These are phyloP conservation scores for Citrus glauca DNA, from an alignment of 345 rosid species.

Conservation along the genomic window DNA sequence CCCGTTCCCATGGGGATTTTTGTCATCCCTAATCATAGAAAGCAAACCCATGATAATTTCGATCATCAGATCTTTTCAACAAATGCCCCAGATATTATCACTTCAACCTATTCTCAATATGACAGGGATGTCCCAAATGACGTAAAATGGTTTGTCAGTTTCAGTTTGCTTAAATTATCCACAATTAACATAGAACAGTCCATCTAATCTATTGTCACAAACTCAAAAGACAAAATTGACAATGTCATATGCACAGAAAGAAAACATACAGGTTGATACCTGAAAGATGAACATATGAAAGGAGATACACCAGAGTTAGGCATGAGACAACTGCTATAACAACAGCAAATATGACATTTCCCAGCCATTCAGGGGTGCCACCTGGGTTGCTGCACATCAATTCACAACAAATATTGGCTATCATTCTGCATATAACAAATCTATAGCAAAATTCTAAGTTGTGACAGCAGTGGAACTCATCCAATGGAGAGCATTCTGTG, in stretches of 20 bases:
- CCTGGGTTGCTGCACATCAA: constrained; percentile 73
- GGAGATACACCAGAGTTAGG: constrained; percentile 73
- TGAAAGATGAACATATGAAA: constrained; percentile 87
- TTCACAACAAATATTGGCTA: constrained; percentile 7
- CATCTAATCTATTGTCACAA: background rate
- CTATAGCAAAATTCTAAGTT: background rate
- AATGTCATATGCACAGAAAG: constrained; percentile 1
- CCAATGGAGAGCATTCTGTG: background rate
- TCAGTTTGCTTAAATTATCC: background rate
- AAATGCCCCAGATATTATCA: background rate
- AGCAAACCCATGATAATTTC: background rate
- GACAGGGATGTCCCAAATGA: background rate
- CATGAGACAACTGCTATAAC: constrained; percentile 57
- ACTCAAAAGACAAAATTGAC: background rate
- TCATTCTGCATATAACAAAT: background rate
- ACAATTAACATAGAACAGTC: background rate
- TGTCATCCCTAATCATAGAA: too few species aligned
- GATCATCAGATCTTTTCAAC: background rate
- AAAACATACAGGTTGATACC: constrained; percentile 39
- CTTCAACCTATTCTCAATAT: background rate
- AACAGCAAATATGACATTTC: constrained; percentile 47
- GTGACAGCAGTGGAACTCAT: background rate
- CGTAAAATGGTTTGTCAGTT: background rate
- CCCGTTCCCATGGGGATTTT: too few species aligned
- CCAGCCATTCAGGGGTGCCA: constrained; percentile 84